These are phyloP conservation scores for Eremothecium cymbalariae DNA, from an alignment of 1,139 yeast species.

Conservation along the genomic window DNA sequence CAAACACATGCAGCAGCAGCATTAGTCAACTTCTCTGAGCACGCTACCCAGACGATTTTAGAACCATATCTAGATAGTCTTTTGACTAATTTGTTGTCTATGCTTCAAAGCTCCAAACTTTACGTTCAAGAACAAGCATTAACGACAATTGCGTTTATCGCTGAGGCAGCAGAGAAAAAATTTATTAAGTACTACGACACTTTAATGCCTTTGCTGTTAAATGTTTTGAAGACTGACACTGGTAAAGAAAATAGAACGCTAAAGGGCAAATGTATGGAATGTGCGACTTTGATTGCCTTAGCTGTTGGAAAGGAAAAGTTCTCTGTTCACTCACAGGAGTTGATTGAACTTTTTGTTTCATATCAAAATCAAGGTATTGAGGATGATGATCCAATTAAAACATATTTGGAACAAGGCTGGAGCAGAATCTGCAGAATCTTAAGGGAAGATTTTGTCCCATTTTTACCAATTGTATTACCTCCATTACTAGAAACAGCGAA, in stretches of 20 bases:
- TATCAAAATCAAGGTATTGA: conserved; percentile 55
- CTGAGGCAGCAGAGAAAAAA: conserved; percentile 92
- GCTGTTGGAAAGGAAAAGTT: conserved; percentile 97
- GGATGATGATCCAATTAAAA: conserved; percentile 76
- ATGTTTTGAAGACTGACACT: conserved; percentile 70
- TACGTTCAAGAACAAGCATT: conserved; percentile 96
- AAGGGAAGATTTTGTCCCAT: conserved; percentile 83
- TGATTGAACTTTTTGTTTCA: conserved; percentile 63
- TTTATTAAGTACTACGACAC: conserved; percentile 90
- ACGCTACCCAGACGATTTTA: conserved; percentile 75
- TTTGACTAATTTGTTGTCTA: conserved; percentile 60
- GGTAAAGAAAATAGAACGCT: conserved; percentile 72
- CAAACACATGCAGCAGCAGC: conserved; percentile 99
- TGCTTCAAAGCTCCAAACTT: conserved; percentile 76
- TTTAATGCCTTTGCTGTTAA: conserved; percentile 80
- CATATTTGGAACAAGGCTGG: conserved; percentile 93
- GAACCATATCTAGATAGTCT: conserved; percentile 86
- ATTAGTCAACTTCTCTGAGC: conserved; percentile 86
- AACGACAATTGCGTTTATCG: conserved; percentile 93
- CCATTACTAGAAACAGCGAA: conserved; percentile 78
- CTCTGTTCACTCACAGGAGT: conserved; percentile 62
- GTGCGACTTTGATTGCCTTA: conserved; percentile 85
- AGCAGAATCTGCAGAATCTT: conserved; percentile 82
- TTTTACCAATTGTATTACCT: conserved; percentile 80
- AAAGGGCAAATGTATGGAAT: conserved; percentile 91